Evolutionary conservation across 139 green algal species (phyloP).

Genomic region (Chlorella sp.): DNA sequence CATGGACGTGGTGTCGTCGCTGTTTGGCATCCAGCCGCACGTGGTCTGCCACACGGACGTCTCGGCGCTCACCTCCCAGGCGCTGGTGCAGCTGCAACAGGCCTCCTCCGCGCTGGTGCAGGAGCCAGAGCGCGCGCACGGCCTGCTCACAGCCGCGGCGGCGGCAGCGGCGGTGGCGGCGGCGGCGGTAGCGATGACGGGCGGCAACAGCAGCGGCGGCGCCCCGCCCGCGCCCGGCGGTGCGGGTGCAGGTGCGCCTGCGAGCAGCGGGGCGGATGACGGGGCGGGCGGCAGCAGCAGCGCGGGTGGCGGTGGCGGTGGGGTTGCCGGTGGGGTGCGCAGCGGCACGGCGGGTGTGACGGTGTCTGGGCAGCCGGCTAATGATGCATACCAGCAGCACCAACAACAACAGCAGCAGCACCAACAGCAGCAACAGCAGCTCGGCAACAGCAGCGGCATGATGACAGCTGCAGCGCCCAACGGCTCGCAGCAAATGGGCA

Average conservation of each 20-base stretch:
- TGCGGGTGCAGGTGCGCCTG: too few species aligned
- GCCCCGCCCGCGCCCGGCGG: too few species aligned
- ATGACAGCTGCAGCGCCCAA: background rate
- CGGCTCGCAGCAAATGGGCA: background rate
- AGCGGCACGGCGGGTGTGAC: too few species aligned
- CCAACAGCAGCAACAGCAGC: too few species aligned
- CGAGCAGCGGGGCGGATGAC: too few species aligned
- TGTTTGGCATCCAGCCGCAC: background rate
- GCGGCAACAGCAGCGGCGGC: background rate
- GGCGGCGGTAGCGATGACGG: background rate
- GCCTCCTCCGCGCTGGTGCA: background rate
- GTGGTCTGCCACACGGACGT: background rate
- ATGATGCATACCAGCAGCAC: too few species aligned
- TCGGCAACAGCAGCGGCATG: too few species aligned
- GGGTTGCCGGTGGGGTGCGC: too few species aligned
- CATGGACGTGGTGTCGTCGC: background rate
- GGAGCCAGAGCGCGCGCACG: background rate
- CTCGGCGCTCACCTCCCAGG: background rate
- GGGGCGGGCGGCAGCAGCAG: too few species aligned
- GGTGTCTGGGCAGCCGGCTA: too few species aligned
- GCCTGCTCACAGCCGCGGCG: background rate
- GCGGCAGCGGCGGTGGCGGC: background rate
- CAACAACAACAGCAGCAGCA: too few species aligned
- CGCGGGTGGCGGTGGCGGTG: too few species aligned
- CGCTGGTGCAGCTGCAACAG: background rate